Evolutionary conservation across 2,329 filamentous ascomycete genomes (phyloP), one percentile per base, ranked within the genome.

Genomic region (Raffaelea arxii): DNA sequence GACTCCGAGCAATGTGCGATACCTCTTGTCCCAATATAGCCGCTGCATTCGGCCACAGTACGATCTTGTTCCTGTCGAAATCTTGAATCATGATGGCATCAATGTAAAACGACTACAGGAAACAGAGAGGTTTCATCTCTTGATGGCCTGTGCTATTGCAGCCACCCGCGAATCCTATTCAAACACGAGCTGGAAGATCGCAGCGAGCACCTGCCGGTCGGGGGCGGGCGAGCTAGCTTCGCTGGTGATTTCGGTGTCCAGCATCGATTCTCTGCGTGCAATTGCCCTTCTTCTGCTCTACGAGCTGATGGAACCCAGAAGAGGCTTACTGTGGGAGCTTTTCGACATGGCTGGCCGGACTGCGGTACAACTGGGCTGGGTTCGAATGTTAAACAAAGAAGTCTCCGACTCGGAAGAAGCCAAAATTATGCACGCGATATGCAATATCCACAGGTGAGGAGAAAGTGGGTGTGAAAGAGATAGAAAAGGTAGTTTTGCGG

Each of bases 61-160:
- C 9, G 44, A 46, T 14, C 18, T 46, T 16, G 6, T 46, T 12
- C 44, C 44, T 1, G 12, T 9, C 10, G 37, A 41, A 2, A 19
- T 46, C 9, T 14, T 46, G 6, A 12, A n/a, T 22, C 38, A 46
- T 38, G 24, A 46, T 21, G 44, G 44, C 10, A 16, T 46, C n/a
- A 46, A 22, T 22, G 22, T 46, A 16, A 46, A 46, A 14, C 35
- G 25, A 14, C 19, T 41, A 30, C 38, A 37, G n/a, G 44, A 38
- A 3, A 19, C 39, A 18, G 37, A 35, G 11, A 41, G 36, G 27
- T 46, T 46, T 7, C 37, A 46, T 21, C 24, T 46, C 16, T 18
- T 46, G 12, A 41, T 46, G 44, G 44, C 44, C 27, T 46, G 44
- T 22, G 44, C 44, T 22, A 46, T 46, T 41, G 37, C 44, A 4